phyloP scores from a whole-genome alignment of 2,329 filamentous ascomycete genomes.

The Colletotrichum ledebouriae region DNA sequence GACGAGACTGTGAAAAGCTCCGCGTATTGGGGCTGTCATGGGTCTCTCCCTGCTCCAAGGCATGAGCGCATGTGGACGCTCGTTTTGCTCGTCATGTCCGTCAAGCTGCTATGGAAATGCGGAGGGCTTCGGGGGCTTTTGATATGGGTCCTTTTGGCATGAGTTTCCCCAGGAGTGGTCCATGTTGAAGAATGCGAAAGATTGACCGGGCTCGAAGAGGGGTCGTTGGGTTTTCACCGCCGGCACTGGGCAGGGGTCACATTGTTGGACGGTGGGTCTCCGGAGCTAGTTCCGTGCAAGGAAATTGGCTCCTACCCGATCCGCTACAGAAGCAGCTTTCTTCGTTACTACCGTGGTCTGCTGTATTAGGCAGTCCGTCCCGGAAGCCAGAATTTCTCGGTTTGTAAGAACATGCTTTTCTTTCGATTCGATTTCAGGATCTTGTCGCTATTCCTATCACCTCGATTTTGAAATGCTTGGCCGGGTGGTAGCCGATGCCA shows the following conservation, averaged over 20 bases:
- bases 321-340: constrained; percentile 24
- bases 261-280: constrained; percentile 27
- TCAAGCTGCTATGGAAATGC: too few species aligned
- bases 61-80: constrained; percentile 26
- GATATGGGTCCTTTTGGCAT: background rate
- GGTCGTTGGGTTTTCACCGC: constrained; percentile 33
- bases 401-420: background rate
- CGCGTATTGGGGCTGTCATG: background rate
- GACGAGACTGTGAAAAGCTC: too few species aligned
- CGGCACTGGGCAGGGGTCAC: constrained; percentile 21
- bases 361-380: constrained; percentile 12
- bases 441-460: background rate
- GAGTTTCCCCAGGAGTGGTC: background rate
- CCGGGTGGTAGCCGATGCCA: constrained; percentile 1
- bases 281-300: constrained; percentile 22
- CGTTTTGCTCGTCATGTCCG: constrained; percentile 15
- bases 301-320: constrained; percentile 26
- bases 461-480: background rate
- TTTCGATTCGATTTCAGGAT: background rate
- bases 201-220: background rate
- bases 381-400: background rate
- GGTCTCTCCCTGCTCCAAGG: background rate
- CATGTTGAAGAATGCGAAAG: background rate
- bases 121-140: too few species aligned
- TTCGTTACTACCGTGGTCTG: background rate